Percentiles rank a stretch among this genome's conserved stretches.
Conservation (phyloP, 345 rosid genomes). For the Populus pruinosa region DNA sequence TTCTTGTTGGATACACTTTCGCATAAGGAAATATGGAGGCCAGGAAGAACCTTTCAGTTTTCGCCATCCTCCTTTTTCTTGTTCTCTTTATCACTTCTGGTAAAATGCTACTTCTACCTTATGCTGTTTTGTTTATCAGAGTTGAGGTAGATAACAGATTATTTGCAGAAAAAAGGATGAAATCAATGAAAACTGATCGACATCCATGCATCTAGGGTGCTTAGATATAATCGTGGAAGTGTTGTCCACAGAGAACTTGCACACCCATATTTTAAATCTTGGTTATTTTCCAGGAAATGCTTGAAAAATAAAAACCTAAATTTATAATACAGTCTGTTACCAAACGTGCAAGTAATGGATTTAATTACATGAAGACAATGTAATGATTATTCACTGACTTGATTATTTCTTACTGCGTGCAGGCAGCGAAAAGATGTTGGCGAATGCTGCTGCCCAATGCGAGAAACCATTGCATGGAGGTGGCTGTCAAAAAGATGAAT, state of each 20-base stretch:
- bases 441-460: neutral
- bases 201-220: too few species aligned
- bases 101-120: neutral
- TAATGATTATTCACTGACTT: neutral
- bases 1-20: neutral
- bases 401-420: neutral
- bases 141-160: too few species aligned
- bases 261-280: too few species aligned
- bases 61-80: neutral
- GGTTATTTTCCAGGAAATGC: neutral
- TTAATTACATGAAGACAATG: neutral
- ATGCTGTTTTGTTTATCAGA: too few species aligned
- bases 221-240: too few species aligned
- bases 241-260: too few species aligned
- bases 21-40: neutral
- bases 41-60: neutral
- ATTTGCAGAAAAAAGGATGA: too few species aligned
- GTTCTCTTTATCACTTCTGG: neutral
- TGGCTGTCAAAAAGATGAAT: neutral
- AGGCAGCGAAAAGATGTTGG: neutral
- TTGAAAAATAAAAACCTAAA: neutral
- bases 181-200: too few species aligned
- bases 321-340: neutral
- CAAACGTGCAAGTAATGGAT: neutral
- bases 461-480: conserved; percentile 1